Evolutionary conservation across 192 early-diverging fungal species (phyloP).

Genomic region (Funneliformis geosporum): DNA sequence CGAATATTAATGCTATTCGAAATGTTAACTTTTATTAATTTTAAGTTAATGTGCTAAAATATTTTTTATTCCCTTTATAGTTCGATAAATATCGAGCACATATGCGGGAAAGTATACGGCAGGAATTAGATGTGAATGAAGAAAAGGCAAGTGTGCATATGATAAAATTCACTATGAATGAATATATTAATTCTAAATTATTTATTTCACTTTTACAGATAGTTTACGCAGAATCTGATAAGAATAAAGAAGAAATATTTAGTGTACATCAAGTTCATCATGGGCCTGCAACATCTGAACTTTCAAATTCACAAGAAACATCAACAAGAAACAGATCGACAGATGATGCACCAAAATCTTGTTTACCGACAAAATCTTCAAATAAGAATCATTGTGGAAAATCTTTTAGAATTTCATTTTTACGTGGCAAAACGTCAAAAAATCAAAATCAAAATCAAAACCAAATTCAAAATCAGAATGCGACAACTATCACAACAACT

Average conservation of each 20-base stretch:
- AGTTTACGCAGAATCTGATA: background rate
- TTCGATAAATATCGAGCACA: constrained; percentile 16
- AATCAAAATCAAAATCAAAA: background rate
- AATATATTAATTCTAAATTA: too few relatives aligned
- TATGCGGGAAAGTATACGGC: constrained; percentile 7
- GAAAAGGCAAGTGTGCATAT: background rate
- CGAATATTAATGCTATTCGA: background rate
- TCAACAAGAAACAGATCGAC: background rate
- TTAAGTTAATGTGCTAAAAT: too few relatives aligned
- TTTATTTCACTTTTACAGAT: background rate
- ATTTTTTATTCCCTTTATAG: background rate
- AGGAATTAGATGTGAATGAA: background rate
- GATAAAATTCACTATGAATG: too few relatives aligned
- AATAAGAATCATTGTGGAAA: background rate
- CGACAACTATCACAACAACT: background rate
- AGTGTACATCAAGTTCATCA: background rate
- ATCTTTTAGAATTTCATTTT: background rate
- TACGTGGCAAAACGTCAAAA: background rate
- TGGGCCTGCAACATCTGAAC: background rate
- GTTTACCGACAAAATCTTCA: background rate
- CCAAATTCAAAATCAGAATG: background rate
- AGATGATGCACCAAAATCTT: background rate
- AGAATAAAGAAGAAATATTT: background rate
- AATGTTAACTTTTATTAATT: too few relatives aligned
- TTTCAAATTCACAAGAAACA: background rate